Evolutionary conservation across 192 early-diverging fungal species (phyloP), one percentile per base, ranked within the genome.

Genomic region (Umbelopsis ramanniana): DNA sequence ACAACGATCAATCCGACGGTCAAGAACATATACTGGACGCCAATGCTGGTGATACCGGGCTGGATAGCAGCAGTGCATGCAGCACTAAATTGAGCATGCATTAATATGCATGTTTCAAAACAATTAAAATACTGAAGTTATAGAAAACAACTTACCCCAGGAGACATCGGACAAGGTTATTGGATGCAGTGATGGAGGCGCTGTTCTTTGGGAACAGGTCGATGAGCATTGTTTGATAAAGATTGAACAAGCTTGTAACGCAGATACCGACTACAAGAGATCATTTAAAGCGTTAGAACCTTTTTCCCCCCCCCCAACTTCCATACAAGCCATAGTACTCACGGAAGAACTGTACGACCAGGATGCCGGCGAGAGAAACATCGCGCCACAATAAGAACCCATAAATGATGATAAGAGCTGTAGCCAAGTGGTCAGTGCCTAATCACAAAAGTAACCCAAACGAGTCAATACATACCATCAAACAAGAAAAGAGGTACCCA

Each of bases 161-260:
- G 9, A 75, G 54, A 38, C 74, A 75, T 23, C 74, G 74, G 0
- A 55, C 52, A 6, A 75, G 33, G 46, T 75, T 75, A 54, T 75
- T 75, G n/a, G 68, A 69, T 9, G 74, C 74, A 19, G 74, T 66
- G 45, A 72, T 72, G 48, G 71, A 72, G 6, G 71, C 71, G 24
- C 71, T 60, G 40, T 37, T 21, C 29, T 54, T 60, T 10, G 71
- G 71, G 43, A 46, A 75, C 1, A 75, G 35, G 21, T 75, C 74
- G 6, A 75, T 43, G 8, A 75, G 19, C 22, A 75, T 5, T 6
- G 74, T 75, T 23, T 68, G 68, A 11, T 43, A 70, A 40, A 40
- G 22, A 66, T 48, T 60, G 46, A 60, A 60, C 19, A 46, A 14
- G 19, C 45, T 38, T 0, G 43, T 72, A 46, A 10, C 24, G 40